A percentile compares a stretch with the other conserved stretches of the same genome.
phyloP scores from a whole-genome alignment of 176 grass and related monocot genomes.

The Sorghum bicolor region Sorghum_bicolor_NCBIv3 NC_012878.2:1197501-1198000 shows the following conservation, averaged over 20 bases:
- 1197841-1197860: not conserved
- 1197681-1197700: no score
- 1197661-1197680: not conserved
- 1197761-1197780: not conserved
- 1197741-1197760: not conserved
- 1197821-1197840: not conserved
- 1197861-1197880: not conserved
- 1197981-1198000: not conserved
- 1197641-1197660: not conserved
- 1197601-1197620: not conserved
- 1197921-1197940: constrained; percentile 84
- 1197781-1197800: not conserved
- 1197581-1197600: not conserved
- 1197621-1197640: not conserved
- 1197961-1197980: constrained; percentile 39
- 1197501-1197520: not conserved
- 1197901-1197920: constrained; percentile 84
- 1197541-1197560: not conserved
- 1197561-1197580: not conserved
- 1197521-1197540: not conserved
- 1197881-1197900: constrained; percentile 65
- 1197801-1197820: not conserved
- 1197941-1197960: constrained; percentile 49
- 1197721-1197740: not conserved
- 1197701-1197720: no score